phyloP scores from a whole-genome alignment of 2,329 filamentous ascomycete genomes.

The Drechslerella dactyloides region DNA sequence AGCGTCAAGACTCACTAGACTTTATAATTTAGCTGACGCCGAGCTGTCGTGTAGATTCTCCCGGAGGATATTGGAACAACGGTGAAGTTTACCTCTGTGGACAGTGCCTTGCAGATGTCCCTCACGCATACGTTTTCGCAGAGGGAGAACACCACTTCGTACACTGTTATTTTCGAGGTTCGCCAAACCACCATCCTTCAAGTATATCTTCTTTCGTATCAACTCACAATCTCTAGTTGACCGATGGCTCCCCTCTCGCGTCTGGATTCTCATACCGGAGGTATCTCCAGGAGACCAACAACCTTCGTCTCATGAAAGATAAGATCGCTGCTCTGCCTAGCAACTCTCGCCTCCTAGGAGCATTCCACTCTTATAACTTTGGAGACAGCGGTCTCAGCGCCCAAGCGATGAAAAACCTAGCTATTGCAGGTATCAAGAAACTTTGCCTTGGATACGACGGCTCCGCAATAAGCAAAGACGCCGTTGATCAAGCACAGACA shows the following conservation, averaged over 20 bases:
- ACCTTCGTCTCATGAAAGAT: slow-evolving; percentile 12
- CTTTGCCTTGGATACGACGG: slow-evolving; percentile 22
- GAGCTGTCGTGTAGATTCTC: slow-evolving; percentile 1
- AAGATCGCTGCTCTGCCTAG: slow-evolving; percentile 12
- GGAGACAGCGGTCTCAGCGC: neutral
- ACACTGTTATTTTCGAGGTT: slow-evolving; percentile 25
- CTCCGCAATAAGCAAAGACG: neutral
- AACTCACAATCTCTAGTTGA: slow-evolving; percentile 2
- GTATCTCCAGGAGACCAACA: slow-evolving; percentile 22
- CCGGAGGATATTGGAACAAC: slow-evolving; percentile 19
- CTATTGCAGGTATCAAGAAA: slow-evolving; percentile 12
- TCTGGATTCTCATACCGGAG: slow-evolving; percentile 8
- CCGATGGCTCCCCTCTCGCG: slow-evolving; percentile 13
- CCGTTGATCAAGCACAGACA: neutral
- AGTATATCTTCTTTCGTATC: neutral
- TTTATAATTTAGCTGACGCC: neutral
- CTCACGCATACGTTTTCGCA: slow-evolving; percentile 18
- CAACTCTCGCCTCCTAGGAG: slow-evolving; percentile 14
- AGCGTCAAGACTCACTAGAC: neutral
- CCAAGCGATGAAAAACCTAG: slow-evolving; percentile 10
- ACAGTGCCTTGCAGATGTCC: slow-evolving; percentile 8
- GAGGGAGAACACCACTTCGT: slow-evolving; percentile 11
- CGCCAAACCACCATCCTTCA: too few relatives aligned
- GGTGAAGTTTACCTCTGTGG: slow-evolving; percentile 6
- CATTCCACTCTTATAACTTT: slow-evolving; percentile 16